Evolutionary conservation across 1,284 basidiomycete genomes (phyloP).

Genomic region (Albatrellus sp.): DNA sequence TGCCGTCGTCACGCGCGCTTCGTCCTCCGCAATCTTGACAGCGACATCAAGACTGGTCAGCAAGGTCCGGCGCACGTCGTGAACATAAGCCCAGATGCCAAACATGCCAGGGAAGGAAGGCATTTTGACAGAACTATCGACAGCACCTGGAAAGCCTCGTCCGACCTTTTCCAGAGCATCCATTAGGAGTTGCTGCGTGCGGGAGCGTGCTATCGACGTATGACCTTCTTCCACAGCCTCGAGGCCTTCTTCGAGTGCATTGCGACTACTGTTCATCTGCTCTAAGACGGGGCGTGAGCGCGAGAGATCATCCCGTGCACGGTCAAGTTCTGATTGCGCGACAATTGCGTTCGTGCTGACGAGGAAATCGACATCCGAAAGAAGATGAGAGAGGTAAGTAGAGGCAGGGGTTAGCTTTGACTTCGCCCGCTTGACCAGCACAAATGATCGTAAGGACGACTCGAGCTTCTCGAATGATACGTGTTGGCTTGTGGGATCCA

Average conservation of each 20-base stretch:
- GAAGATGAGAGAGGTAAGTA: slow-evolving; percentile 83
- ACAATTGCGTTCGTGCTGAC: slow-evolving; percentile 80
- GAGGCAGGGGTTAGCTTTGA: slow-evolving; percentile 95
- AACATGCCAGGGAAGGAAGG: slow-evolving; percentile 86
- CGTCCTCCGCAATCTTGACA: slow-evolving; percentile 74
- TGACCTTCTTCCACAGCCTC: slow-evolving; percentile 75
- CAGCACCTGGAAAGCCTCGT: slow-evolving; percentile 59
- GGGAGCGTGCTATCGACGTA: slow-evolving; percentile 39
- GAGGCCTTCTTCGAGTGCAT: slow-evolving; percentile 68
- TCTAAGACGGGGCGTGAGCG: slow-evolving; percentile 76
- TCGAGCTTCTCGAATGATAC: slow-evolving; percentile 82
- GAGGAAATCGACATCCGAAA: slow-evolving; percentile 83
- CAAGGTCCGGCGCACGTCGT: slow-evolving; percentile 73
- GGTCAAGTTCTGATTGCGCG: slow-evolving; percentile 71
- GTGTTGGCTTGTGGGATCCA: slow-evolving; percentile 36
- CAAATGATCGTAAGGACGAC: slow-evolving; percentile 87
- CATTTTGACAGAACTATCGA: slow-evolving; percentile 35
- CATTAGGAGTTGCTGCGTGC: slow-evolving; percentile 52
- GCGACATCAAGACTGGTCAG: slow-evolving; percentile 75
- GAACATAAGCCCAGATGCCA: slow-evolving; percentile 82
- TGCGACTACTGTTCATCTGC: slow-evolving; percentile 68
- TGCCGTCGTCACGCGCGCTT: slow-evolving; percentile 64
- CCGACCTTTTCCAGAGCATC: slow-evolving; percentile 71
- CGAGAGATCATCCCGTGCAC: slow-evolving; percentile 62
- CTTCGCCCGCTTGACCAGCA: slow-evolving; percentile 88